These are phyloP conservation scores for Acephala macrosclerotiorum DNA, from an alignment of 2,329 filamentous ascomycete genomes.

Conservation along the genomic window DNA sequence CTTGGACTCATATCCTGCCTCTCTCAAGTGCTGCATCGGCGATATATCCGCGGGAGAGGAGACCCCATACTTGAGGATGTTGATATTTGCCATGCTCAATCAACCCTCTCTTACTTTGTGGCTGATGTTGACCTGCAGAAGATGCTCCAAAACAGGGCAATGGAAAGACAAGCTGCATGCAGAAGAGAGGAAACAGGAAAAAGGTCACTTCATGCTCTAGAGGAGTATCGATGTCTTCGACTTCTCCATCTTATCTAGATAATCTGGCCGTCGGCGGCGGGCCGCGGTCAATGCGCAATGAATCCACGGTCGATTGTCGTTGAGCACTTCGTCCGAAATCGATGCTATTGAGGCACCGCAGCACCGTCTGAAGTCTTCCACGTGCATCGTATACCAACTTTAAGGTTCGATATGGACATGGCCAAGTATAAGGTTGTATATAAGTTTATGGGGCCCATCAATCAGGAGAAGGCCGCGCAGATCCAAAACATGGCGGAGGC, in stretches of 20 bases:
- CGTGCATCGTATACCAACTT: neutral
- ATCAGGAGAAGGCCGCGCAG: neutral
- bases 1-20: conserved; percentile 41
- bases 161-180: neutral
- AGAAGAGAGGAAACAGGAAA: too few relatives aligned
- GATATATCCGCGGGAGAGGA: conserved; percentile 43
- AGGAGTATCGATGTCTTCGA: neutral
- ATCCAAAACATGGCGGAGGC: conserved; percentile 12
- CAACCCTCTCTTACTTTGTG: neutral
- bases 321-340: neutral
- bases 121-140: neutral
- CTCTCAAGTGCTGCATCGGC: conserved; percentile 38
- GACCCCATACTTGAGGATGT: conserved; percentile 44
- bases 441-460: conserved; percentile 4
- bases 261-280: conserved; percentile 23
- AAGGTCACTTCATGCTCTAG: neutral
- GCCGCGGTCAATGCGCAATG: conserved; percentile 14
- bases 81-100: conserved; percentile 41
- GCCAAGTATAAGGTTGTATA: conserved; percentile 4
- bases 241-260: conserved; percentile 16
- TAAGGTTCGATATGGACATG: neutral
- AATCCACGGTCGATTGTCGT: neutral
- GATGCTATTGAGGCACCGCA: neutral
- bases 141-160: neutral
- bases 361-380: neutral